Conservation (phyloP, 306 rosid species). For the Begonia fuchsioides region DNA sequence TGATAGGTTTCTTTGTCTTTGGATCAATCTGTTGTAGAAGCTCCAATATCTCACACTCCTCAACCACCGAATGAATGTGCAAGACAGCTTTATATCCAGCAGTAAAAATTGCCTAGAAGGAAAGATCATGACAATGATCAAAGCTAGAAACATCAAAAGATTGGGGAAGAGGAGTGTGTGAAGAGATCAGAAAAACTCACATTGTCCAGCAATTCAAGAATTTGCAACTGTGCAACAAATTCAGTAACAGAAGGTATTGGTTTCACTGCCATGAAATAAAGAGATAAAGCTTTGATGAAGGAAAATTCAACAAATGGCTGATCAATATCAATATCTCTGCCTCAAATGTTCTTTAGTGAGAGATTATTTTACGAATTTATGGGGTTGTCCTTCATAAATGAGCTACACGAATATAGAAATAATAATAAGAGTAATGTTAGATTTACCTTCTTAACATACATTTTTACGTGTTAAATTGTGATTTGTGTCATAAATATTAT, state of each 20-base stretch:
- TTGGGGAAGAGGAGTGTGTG: too few species aligned
- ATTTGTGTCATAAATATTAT: too few species aligned
- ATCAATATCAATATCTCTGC: too few species aligned
- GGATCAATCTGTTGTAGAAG: conserved; percentile 82
- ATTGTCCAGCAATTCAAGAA: conserved; percentile 89
- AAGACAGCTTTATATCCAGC: conserved; percentile 96
- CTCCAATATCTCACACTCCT: conserved; percentile 96
- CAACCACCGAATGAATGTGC: conserved; percentile 87
- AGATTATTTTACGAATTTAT: too few species aligned
- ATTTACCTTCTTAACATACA: too few species aligned
- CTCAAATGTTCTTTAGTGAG: too few species aligned
- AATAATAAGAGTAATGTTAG: too few species aligned
- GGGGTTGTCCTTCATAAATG: too few species aligned
- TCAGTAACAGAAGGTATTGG: conserved; percentile 63
- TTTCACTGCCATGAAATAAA: conserved; percentile 36
- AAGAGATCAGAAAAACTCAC: conserved; percentile 6
- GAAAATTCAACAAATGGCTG: too few species aligned
- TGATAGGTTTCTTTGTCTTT: conserved; percentile 75
- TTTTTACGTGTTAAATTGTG: too few species aligned
- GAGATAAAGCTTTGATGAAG: not conserved
- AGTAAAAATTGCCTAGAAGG: conserved; percentile 83
- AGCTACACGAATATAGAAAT: too few species aligned
- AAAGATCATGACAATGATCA: not conserved
- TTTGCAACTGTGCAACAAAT: conserved; percentile 73
- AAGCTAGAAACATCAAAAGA: not conserved